These are phyloP conservation scores for Klebsormidium nitens DNA, from an alignment of 139 green algal species.

Conservation along the genomic window DNA sequence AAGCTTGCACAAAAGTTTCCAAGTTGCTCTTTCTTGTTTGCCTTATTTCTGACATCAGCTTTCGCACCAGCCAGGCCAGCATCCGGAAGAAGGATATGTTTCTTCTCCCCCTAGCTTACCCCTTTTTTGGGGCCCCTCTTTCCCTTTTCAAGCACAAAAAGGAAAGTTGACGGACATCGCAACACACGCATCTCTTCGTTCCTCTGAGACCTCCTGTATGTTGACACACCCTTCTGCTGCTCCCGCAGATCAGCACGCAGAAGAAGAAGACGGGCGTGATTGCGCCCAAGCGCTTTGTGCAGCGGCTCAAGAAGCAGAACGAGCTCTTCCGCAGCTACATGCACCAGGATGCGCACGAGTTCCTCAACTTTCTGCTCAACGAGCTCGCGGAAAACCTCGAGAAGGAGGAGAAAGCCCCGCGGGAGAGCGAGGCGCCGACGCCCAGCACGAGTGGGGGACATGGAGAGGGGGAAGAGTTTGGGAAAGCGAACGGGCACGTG, in stretches of 20 bases:
- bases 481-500: background rate
- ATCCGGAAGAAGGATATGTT: no score
- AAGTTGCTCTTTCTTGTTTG: no score
- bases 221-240: no score
- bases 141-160: no score
- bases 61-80: no score
- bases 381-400: conserved; percentile 82
- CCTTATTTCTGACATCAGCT: no score
- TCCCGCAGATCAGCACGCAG: conserved; percentile 72
- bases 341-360: conserved; percentile 96
- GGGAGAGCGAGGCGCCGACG: background rate
- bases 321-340: conserved; percentile 90
- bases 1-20: no score
- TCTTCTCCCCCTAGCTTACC: no score
- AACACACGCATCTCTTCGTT: no score
- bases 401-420: conserved; percentile 52
- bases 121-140: no score
- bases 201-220: no score
- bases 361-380: conserved; percentile 95
- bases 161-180: no score
- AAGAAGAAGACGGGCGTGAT: conserved; percentile 86
- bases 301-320: conserved; percentile 86
- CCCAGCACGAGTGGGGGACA: background rate
- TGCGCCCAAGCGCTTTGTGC: conserved; percentile 81
- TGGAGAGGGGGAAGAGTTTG: background rate